phyloP scores from a whole-genome alignment of 2,329 filamentous ascomycete species.

The Amauroascus niger region DNA sequence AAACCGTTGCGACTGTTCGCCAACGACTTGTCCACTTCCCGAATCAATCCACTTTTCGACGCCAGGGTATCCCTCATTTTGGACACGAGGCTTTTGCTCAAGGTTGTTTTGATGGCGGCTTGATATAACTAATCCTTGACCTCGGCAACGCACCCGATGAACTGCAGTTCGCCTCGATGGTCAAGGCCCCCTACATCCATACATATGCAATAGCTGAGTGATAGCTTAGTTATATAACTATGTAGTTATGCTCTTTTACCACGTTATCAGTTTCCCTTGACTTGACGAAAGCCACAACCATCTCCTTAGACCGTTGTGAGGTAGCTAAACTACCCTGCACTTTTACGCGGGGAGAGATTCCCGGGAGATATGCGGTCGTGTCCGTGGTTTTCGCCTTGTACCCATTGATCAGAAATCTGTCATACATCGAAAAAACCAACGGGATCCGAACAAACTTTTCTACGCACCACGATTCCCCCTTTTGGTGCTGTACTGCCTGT shows the following conservation, averaged over 20 bases:
- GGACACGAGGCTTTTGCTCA: no score
- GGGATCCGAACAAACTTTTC: neutral
- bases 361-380: neutral
- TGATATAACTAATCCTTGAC: neutral
- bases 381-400: neutral
- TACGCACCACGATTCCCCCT: no score
- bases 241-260: no score
- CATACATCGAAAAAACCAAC: neutral
- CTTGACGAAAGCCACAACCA: neutral
- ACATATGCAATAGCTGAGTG: no score
- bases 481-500: no score
- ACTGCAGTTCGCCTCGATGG: conserved; percentile 45
- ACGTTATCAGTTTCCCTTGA: neutral
- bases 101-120: no score
- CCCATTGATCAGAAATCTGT: neutral
- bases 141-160: conserved; percentile 33
- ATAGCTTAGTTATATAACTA: no score
- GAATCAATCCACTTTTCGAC: no score
- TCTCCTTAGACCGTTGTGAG: neutral
- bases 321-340: neutral
- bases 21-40: no score
- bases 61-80: no score
- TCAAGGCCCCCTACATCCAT: no score
- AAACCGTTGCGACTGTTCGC: no score
- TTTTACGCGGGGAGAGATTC: neutral